Evolutionary conservation across 306 rosid genomes (phyloP).

Genomic region (Vigna trinervia): DNA sequence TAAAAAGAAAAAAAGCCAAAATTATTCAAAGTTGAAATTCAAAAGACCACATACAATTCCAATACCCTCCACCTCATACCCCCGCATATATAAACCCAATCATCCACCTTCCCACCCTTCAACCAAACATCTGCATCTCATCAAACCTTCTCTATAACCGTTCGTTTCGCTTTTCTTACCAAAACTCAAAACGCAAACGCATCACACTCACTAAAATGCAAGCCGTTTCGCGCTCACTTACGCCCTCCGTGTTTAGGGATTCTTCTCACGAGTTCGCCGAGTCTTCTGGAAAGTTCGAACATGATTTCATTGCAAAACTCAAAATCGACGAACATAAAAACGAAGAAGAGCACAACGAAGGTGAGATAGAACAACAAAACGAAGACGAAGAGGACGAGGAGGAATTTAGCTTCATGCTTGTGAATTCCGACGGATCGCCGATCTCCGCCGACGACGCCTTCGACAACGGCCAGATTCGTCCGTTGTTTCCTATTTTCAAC

Average conservation of each 20-base stretch:
- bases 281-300: constrained; percentile 37
- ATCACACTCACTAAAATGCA: constrained; percentile 45
- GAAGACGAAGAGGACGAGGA: constrained; percentile 45
- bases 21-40: constrained; percentile 5
- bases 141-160: constrained; percentile 1
- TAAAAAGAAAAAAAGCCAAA: not conserved
- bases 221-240: constrained; percentile 41
- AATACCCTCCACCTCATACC: not conserved
- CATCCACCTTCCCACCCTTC: not conserved
- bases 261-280: constrained; percentile 27
- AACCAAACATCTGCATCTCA: constrained; percentile 1
- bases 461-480: constrained; percentile 77
- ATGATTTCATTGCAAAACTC: constrained; percentile 53
- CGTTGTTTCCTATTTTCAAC: constrained; percentile 68
- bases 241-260: constrained; percentile 18
- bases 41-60: constrained; percentile 36
- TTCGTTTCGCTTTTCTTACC: constrained; percentile 14
- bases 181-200: not conserved
- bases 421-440: constrained; percentile 62
- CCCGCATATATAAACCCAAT: constrained; percentile 18
- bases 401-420: constrained; percentile 68
- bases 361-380: not conserved
- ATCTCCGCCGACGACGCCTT: constrained; percentile 79
- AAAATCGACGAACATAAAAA: constrained; percentile 35
- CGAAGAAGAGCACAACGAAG: not conserved